Evolutionary conservation across 1,284 basidiomycete species (phyloP).

Genomic region (Leucocoprinus gongylophorus): DNA sequence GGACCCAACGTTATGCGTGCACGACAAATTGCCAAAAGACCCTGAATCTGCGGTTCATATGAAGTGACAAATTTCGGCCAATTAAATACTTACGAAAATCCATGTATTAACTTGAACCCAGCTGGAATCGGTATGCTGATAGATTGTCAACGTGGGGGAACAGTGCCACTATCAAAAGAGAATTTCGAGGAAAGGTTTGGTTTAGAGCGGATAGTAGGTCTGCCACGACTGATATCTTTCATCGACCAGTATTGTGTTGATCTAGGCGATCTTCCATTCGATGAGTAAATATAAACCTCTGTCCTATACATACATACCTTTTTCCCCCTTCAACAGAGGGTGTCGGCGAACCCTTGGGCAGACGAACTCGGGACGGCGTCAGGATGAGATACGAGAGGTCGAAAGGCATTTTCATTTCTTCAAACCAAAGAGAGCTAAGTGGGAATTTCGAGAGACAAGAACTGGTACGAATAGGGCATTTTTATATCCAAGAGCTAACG

Average conservation of each 20-base stretch:
- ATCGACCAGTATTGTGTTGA: conserved; percentile 18
- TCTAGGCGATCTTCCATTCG: neutral
- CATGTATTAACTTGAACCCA: neutral
- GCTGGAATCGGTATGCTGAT: neutral
- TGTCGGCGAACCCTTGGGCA: conserved; percentile 29
- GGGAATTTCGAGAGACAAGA: neutral
- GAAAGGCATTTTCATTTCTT: conserved; percentile 25
- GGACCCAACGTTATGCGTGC: too few species aligned
- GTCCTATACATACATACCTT: conserved; percentile 10
- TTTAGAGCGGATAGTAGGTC: conserved; percentile 21
- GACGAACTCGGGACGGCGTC: conserved; percentile 35
- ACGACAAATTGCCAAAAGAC: too few species aligned
- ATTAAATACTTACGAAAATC: neutral
- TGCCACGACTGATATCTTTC: conserved; percentile 19
- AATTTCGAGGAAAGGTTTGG: neutral
- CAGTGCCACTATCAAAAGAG: conserved; percentile 1
- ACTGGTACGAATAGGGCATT: neutral
- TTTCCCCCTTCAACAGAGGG: conserved; percentile 16
- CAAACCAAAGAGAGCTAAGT: neutral
- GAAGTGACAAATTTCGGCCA: neutral
- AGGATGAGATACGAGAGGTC: conserved; percentile 37
- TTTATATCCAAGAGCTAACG: neutral
- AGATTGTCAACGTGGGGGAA: neutral
- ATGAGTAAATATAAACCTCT: neutral
- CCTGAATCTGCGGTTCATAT: too few species aligned